phyloP scores from a whole-genome alignment of 2,329 filamentous ascomycete species.

The Pseudogymnoascus sp. region DNA sequence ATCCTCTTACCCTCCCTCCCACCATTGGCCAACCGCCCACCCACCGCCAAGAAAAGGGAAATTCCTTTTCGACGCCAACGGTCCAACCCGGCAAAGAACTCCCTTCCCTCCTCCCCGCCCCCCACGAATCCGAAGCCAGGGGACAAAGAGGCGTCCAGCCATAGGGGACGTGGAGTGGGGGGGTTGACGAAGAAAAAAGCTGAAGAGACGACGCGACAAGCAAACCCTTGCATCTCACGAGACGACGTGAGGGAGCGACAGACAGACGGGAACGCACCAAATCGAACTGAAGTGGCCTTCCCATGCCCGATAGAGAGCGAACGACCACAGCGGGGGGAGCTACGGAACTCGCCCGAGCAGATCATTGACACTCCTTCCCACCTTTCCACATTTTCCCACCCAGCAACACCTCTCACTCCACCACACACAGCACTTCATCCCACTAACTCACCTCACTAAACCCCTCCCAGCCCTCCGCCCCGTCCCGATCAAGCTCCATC shows the following conservation, averaged over 20 bases:
- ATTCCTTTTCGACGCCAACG: not conserved
- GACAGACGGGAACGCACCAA: not conserved
- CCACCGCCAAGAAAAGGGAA: not conserved
- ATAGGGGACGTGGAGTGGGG: not conserved
- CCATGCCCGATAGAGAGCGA: not conserved
- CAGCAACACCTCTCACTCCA: not conserved
- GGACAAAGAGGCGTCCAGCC: not conserved
- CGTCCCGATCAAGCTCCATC: conserved; percentile 1
- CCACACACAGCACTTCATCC: not conserved
- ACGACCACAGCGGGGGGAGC: not conserved
- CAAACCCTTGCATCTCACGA: not conserved
- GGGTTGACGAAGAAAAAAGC: not conserved
- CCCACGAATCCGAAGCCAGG: not conserved
- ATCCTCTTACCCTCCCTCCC: not conserved
- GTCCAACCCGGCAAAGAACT: not conserved
- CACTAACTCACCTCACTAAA: not conserved
- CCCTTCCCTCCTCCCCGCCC: not conserved
- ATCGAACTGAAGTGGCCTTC: not conserved
- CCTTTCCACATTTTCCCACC: not conserved
- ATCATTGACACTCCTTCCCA: not conserved
- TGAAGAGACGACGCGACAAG: not conserved
- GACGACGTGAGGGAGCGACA: not conserved
- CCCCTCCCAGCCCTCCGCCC: not conserved
- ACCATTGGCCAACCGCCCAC: not conserved
- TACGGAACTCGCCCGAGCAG: not conserved